A percentile compares a stretch with the other conserved stretches of the same genome.
These are phyloP conservation scores for Dittrichia graveolens DNA, from an alignment of 129 eudicot genomes.

Conservation along the genomic window DNA sequence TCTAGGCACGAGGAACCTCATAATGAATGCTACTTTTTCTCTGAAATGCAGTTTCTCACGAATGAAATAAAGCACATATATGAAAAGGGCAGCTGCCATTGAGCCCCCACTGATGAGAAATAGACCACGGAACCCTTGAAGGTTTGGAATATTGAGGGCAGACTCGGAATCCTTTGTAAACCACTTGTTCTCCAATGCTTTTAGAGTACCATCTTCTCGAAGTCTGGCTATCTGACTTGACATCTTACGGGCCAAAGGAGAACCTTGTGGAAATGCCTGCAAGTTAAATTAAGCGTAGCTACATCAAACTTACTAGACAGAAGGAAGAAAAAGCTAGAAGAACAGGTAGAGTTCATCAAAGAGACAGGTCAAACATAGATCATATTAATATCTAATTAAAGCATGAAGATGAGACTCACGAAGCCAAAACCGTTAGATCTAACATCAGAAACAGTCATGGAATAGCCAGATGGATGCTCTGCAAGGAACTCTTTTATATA, in stretches of 20 bases:
- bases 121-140: slow-evolving; percentile 14
- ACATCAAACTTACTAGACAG: neutral
- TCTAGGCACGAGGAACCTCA: neutral
- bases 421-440: slow-evolving; percentile 38
- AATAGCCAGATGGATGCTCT: slow-evolving; percentile 5
- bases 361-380: neutral
- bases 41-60: slow-evolving; percentile 18
- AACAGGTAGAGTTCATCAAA: neutral
- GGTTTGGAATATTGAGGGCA: neutral
- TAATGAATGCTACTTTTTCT: slow-evolving; percentile 17
- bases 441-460: slow-evolving; percentile 21
- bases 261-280: slow-evolving; percentile 43
- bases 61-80: neutral
- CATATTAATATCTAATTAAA: too few relatives aligned
- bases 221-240: slow-evolving; percentile 40
- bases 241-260: slow-evolving; percentile 36
- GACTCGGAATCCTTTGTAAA: slow-evolving; percentile 17
- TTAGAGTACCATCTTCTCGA: slow-evolving; percentile 45
- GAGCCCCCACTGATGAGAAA: slow-evolving; percentile 23
- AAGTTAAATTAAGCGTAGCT: neutral
- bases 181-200: slow-evolving; percentile 38
- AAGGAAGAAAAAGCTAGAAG: too few relatives aligned
- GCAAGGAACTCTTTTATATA: neutral
- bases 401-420: slow-evolving; percentile 26
- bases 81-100: slow-evolving; percentile 15